Evolutionary conservation across 305 asterid species (phyloP).

Genomic region (Fraxinus velutina): DNA sequence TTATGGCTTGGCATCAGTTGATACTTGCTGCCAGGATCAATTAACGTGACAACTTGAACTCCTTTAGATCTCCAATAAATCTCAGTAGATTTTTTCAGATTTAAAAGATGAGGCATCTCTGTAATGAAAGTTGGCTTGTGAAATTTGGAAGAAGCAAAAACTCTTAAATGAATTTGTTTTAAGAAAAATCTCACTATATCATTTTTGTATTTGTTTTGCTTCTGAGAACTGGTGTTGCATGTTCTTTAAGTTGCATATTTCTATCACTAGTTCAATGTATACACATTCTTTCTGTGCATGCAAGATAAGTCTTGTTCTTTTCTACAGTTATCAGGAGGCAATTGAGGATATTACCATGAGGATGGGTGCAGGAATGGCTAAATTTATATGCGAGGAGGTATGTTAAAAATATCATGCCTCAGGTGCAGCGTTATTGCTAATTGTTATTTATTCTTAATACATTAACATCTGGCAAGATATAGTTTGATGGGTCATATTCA

Average conservation of each 20-base stretch:
- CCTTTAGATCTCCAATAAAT: not conserved
- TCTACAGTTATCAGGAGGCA: constrained; percentile 83
- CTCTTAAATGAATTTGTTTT: not conserved
- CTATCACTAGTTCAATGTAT: constrained; percentile 9
- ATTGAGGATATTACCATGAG: constrained; percentile 96
- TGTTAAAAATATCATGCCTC: constrained; percentile 18
- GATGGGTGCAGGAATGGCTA: constrained; percentile 99
- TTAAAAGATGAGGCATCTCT: not conserved
- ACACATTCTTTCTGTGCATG: constrained; percentile 15
- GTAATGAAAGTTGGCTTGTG: not conserved
- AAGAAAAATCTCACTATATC: not conserved
- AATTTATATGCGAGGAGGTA: constrained; percentile 97
- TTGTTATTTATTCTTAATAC: not conserved
- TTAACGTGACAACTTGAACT: not conserved
- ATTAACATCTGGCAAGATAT: not conserved
- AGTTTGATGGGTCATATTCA: not conserved
- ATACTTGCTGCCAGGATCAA: not conserved
- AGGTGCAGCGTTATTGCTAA: constrained; percentile 1
- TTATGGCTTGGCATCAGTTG: not conserved
- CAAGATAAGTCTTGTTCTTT: constrained; percentile 22
- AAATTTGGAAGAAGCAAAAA: not conserved
- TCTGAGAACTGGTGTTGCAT: constrained; percentile 3
- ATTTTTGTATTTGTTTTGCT: not conserved
- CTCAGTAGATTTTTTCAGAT: not conserved
- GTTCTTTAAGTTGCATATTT: constrained; percentile 9